Evolutionary conservation across 179 eudicot species (phyloP).

Genomic region (Vitellaria paradoxa): DNA sequence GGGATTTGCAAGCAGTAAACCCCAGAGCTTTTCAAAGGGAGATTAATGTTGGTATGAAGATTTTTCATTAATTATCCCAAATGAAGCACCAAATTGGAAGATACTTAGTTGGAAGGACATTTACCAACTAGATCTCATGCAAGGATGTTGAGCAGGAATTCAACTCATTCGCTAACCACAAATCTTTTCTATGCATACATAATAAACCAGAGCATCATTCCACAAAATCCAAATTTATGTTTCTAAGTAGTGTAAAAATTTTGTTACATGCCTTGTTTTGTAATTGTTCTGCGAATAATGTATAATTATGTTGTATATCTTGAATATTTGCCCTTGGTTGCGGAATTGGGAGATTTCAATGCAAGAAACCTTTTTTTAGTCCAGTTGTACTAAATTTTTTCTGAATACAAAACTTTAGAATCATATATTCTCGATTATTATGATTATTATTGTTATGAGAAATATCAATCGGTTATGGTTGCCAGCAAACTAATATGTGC

Average conservation of each 20-base stretch:
- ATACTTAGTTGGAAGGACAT: constrained; percentile 1
- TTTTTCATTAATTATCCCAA: constrained; percentile 2
- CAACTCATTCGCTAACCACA: constrained; percentile 17
- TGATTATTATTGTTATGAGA: too few species aligned
- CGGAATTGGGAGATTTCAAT: too few species aligned
- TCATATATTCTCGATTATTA: too few species aligned
- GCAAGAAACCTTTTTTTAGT: too few species aligned
- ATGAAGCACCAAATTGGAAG: neutral
- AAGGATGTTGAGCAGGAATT: constrained; percentile 21
- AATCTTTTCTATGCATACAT: neutral
- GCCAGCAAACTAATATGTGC: too few species aligned
- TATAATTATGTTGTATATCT: neutral
- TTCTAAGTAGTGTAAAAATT: neutral
- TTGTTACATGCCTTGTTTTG: neutral
- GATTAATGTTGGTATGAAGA: constrained; percentile 27
- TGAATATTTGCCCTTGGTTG: too few species aligned
- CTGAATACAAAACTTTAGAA: too few species aligned
- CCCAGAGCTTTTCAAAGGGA: constrained; percentile 62
- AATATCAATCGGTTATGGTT: too few species aligned
- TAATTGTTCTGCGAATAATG: neutral
- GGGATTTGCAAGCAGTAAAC: constrained; percentile 90
- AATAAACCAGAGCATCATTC: neutral
- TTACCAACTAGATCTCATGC: constrained; percentile 18
- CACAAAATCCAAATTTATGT: neutral
- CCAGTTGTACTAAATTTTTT: too few species aligned